Conservation (phyloP, 2,329 filamentous ascomycete genomes). For the Xylariales sp. region DNA sequence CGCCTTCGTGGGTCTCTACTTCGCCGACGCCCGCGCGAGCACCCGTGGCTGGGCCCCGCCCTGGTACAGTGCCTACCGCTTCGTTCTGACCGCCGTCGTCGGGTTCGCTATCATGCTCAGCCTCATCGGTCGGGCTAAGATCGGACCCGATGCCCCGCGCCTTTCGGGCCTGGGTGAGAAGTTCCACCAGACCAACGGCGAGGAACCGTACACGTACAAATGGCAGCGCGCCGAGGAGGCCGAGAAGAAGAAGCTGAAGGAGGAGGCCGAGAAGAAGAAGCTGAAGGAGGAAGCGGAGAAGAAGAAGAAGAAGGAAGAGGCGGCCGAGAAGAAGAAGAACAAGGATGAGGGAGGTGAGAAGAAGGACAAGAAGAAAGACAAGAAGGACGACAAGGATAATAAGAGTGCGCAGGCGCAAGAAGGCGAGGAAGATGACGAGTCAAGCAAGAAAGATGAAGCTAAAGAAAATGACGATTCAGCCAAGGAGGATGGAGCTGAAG, state of each 20-base stretch:
- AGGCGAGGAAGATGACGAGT: slow-evolving; percentile 8
- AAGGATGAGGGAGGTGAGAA: slow-evolving; percentile 12
- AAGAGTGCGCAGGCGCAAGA: slow-evolving; percentile 19
- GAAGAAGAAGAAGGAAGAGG: slow-evolving; percentile 21
- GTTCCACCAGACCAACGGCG: slow-evolving; percentile 29
- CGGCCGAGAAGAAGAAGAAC: slow-evolving; percentile 11
- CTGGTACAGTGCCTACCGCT: slow-evolving; percentile 89
- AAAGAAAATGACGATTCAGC: slow-evolving; percentile 18
- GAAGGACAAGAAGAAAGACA: slow-evolving; percentile 29
- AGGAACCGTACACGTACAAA: slow-evolving; percentile 31
- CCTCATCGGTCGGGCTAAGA: slow-evolving; percentile 77
- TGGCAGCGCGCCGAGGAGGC: slow-evolving; percentile 41
- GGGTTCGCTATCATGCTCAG: slow-evolving; percentile 77
- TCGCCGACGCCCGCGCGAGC: slow-evolving; percentile 71
- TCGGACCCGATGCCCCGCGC: slow-evolving; percentile 39
- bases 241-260: slow-evolving; percentile 32
- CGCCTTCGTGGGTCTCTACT: slow-evolving; percentile 82
- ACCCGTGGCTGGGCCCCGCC: slow-evolving; percentile 71
- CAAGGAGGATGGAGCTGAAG: slow-evolving; percentile 13
- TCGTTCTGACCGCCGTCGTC: slow-evolving; percentile 86
- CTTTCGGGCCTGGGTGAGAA: slow-evolving; percentile 33
- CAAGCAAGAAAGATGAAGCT: slow-evolving; percentile 17
- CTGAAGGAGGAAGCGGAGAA: slow-evolving; percentile 28
- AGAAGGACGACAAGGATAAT: slow-evolving; percentile 25
- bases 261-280: slow-evolving; percentile 32